Percentiles rank a stretch among this genome's conserved stretches.
Evolutionary conservation across 352 stramenopile species (phyloP).

Genomic region (Thraustochytrium sp.): DNA sequence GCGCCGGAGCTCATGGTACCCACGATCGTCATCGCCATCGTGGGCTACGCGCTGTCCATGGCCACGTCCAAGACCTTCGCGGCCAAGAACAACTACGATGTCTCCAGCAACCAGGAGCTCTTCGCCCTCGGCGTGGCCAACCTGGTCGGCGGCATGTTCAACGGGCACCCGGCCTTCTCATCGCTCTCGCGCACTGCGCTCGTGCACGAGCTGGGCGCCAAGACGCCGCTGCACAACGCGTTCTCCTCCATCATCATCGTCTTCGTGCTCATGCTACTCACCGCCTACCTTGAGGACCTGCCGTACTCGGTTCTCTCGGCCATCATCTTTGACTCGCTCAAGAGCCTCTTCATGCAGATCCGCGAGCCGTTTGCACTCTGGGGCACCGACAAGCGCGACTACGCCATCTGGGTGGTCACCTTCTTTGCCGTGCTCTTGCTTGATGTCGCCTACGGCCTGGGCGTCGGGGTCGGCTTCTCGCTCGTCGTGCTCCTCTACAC

Average conservation of each 20-base stretch:
- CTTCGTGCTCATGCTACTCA: slow-evolving; percentile 69
- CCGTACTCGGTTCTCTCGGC: slow-evolving; percentile 50
- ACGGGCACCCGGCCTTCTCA: slow-evolving; percentile 75
- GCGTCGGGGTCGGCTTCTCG: slow-evolving; percentile 49
- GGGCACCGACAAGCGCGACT: slow-evolving; percentile 59
- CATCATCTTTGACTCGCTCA: slow-evolving; percentile 39
- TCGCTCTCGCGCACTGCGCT: slow-evolving; percentile 79
- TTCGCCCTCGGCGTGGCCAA: slow-evolving; percentile 79
- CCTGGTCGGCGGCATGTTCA: slow-evolving; percentile 72
- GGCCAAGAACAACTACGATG: slow-evolving; percentile 52
- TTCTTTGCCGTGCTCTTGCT: slow-evolving; percentile 59
- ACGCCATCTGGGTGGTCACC: slow-evolving; percentile 58
- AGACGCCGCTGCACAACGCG: slow-evolving; percentile 75
- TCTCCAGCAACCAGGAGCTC: slow-evolving; percentile 63
- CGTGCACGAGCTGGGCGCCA: slow-evolving; percentile 71
- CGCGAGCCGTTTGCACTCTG: slow-evolving; percentile 72
- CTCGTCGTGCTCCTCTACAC: slow-evolving; percentile 52
- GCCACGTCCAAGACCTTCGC: slow-evolving; percentile 52
- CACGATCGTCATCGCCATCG: slow-evolving; percentile 44
- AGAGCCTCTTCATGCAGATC: slow-evolving; percentile 66
- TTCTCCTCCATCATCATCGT: slow-evolving; percentile 76
- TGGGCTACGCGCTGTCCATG: slow-evolving; percentile 50
- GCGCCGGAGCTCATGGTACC: slow-evolving; percentile 38
- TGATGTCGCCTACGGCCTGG: slow-evolving; percentile 53
- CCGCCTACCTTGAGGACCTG: slow-evolving; percentile 60